A percentile compares a stretch with the other conserved stretches of the same genome.
phyloP scores from a whole-genome alignment of 148 eudicot genomes.

The Rhododendron simsii region DNA sequence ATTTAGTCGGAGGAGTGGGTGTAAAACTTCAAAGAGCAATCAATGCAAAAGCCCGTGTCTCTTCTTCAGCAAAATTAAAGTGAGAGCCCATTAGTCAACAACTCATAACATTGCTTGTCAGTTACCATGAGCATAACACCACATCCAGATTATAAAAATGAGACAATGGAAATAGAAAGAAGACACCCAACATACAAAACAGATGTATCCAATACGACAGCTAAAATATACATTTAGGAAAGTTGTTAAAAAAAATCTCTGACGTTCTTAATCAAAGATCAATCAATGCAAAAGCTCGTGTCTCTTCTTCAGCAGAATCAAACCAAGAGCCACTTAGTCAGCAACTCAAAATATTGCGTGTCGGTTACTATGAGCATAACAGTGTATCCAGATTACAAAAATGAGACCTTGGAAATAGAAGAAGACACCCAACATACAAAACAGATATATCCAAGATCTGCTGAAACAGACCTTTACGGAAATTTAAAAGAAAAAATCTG shows the following conservation, averaged over 20 bases:
- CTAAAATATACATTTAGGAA: background rate
- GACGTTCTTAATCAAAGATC: background rate
- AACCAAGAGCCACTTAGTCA: background rate
- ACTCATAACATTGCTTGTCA: slow-evolving; percentile 1
- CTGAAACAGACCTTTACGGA: background rate
- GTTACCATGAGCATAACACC: slow-evolving; percentile 9
- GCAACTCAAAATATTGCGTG: background rate
- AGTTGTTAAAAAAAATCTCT: background rate
- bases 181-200: background rate
- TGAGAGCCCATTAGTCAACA: slow-evolving; percentile 6
- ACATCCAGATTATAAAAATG: slow-evolving; percentile 6
- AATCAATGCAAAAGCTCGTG: no score
- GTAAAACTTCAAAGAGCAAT: background rate
- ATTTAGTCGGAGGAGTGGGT: background rate
- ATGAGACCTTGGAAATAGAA: background rate
- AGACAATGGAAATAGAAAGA: background rate
- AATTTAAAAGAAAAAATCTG: background rate
- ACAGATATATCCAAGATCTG: background rate
- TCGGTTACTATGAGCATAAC: background rate
- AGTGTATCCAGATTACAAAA: slow-evolving; percentile 1
- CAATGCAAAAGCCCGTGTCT: slow-evolving; percentile 11
- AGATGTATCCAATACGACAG: background rate
- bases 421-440: background rate
- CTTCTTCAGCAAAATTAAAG: slow-evolving; percentile 4
- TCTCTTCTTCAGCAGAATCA: background rate